A percentile compares a stretch with the other conserved stretches of the same genome.
phyloP scores from a whole-genome alignment of 371 early-diverging fungal species.

The Circinella umbellata region DNA sequence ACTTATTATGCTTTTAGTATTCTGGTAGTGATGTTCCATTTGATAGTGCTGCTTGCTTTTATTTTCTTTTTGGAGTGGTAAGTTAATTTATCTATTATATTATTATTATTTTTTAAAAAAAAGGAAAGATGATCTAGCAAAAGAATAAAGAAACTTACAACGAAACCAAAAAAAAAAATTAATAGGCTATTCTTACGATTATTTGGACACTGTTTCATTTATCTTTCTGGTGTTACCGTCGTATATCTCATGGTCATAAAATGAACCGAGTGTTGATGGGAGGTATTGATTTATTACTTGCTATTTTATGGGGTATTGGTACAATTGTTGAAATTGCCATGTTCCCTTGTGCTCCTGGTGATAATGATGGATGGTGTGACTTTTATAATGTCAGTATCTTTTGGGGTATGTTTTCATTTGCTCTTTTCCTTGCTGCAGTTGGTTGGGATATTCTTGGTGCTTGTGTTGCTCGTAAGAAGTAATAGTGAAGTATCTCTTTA shows the following conservation, averaged over 20 bases:
- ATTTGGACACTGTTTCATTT: constrained; percentile 54
- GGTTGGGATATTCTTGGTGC: constrained; percentile 59
- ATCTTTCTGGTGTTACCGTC: constrained; percentile 48
- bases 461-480: constrained; percentile 27
- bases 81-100: not conserved
- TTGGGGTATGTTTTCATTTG: constrained; percentile 55
- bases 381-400: constrained; percentile 64
- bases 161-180: not conserved
- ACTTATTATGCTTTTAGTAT: constrained; percentile 23
- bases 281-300: constrained; percentile 53
- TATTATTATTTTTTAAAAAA: not conserved
- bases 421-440: constrained; percentile 46
- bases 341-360: constrained; percentile 53
- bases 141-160: constrained; percentile 8
- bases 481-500: not conserved
- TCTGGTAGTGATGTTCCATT: constrained; percentile 43
- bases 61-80: constrained; percentile 54
- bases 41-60: constrained; percentile 41
- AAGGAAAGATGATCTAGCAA: not conserved
- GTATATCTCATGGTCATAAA: constrained; percentile 45
- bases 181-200: constrained; percentile 53
- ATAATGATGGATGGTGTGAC: constrained; percentile 55
- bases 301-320: constrained; percentile 59
- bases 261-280: constrained; percentile 55
- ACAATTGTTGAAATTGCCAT: constrained; percentile 60